Conservation (phyloP, 495 filamentous ascomycete species). For the Poronia punctata region DNA sequence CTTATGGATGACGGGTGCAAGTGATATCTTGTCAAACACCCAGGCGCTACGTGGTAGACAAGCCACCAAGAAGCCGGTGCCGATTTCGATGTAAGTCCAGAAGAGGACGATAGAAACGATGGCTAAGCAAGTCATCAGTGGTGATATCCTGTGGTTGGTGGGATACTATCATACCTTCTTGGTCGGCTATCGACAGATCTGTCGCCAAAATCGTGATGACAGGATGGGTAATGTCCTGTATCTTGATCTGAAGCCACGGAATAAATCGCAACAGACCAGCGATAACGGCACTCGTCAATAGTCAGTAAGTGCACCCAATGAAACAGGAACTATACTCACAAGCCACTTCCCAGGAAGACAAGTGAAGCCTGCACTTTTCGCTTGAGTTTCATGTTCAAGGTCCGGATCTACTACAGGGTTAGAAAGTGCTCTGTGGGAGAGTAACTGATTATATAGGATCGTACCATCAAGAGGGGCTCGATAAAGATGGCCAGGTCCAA, state of each 20-base stretch:
- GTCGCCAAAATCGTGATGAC: conserved; percentile 2
- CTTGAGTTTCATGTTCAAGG: background rate
- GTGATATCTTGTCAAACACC: background rate
- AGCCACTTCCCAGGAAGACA: conserved; percentile 5
- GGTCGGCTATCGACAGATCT: background rate
- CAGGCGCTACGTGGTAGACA: conserved; percentile 1
- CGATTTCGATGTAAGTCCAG: conserved; percentile 3
- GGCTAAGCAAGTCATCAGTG: background rate
- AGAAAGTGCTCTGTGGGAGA: background rate
- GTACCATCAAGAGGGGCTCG: background rate
- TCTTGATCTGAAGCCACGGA: conserved; percentile 5
- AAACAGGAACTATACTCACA: background rate
- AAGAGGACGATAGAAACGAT: background rate
- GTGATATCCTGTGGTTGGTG: background rate
- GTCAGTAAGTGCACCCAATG: background rate
- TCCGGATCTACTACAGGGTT: conserved; percentile 1
- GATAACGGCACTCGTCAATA: background rate
- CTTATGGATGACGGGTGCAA: background rate
- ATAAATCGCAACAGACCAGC: conserved; percentile 5
- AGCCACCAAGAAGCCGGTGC: background rate
- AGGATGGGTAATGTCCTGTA: conserved; percentile 3
- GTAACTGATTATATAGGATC: background rate
- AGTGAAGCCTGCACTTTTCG: conserved; percentile 4
- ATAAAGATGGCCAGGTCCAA: background rate
- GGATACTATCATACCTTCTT: background rate